Conservation (phyloP, 2,329 filamentous ascomycete species). For the Colletotrichum sp. region DNA sequence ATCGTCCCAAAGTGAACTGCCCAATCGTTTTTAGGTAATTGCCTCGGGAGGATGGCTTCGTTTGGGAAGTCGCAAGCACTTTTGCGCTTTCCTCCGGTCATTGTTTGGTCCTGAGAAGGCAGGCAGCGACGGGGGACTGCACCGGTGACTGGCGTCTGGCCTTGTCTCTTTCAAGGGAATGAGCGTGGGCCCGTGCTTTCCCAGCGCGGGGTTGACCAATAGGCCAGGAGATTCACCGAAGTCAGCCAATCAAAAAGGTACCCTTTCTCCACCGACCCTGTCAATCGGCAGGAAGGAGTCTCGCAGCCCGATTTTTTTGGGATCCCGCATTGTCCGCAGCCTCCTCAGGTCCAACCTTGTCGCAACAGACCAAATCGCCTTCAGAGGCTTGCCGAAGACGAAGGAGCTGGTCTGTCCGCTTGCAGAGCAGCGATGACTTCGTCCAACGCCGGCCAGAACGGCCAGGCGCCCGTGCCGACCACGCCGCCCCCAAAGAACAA, state of each 20-base stretch:
- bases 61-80: not conserved
- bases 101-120: not conserved
- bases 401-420: slow-evolving; percentile 55
- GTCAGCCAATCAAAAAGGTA: slow-evolving; percentile 14
- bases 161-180: not conserved
- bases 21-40: not conserved
- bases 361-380: slow-evolving; percentile 21
- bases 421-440: slow-evolving; percentile 64
- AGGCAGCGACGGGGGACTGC: not conserved
- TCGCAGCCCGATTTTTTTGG: slow-evolving; percentile 23
- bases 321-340: slow-evolving; percentile 15
- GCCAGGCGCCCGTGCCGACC: slow-evolving; percentile 26
- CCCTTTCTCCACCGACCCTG: slow-evolving; percentile 14
- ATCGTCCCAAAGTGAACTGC: not conserved
- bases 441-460: slow-evolving; percentile 51
- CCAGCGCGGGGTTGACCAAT: slow-evolving; percentile 20
- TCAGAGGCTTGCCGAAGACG: slow-evolving; percentile 40
- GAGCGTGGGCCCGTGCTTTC: slow-evolving; percentile 5
- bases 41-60: not conserved
- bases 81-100: not conserved
- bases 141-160: not conserved
- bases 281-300: slow-evolving; percentile 16
- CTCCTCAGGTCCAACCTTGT: slow-evolving; percentile 15
- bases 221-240: slow-evolving; percentile 6
- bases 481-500: slow-evolving; percentile 21